Evolutionary conservation across 2,329 filamentous ascomycete species (phyloP).

Genomic region (Nothophaeocryptopus gaeumannii): DNA sequence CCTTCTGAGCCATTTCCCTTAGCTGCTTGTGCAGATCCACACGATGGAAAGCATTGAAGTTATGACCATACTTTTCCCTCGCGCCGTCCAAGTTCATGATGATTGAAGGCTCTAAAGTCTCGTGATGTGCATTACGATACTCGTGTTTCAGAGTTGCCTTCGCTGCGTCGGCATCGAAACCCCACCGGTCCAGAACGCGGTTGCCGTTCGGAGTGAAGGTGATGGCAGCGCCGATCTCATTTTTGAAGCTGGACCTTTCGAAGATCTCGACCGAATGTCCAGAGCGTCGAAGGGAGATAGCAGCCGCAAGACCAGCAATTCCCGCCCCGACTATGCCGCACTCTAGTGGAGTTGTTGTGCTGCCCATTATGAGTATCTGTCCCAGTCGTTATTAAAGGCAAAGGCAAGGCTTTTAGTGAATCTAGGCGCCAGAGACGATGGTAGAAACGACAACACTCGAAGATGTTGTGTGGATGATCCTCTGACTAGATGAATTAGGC

Average conservation of each 20-base stretch:
- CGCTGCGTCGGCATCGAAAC: constrained; percentile 32
- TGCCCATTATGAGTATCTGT: neutral
- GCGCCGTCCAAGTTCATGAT: constrained; percentile 11
- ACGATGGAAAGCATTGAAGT: constrained; percentile 23
- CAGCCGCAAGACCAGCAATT: constrained; percentile 26
- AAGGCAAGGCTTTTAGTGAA: too few relatives aligned
- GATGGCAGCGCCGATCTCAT: constrained; percentile 45
- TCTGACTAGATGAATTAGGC: too few relatives aligned
- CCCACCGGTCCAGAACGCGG: constrained; percentile 35
- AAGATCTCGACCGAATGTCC: constrained; percentile 23
- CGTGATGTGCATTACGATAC: constrained; percentile 6
- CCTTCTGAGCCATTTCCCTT: constrained; percentile 10
- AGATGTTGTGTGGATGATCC: too few relatives aligned
- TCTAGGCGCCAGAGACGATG: too few relatives aligned
- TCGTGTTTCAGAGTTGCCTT: constrained; percentile 16
- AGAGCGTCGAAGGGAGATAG: constrained; percentile 20
- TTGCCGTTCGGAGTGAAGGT: constrained; percentile 40
- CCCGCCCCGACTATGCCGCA: constrained; percentile 26
- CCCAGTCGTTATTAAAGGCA: too few relatives aligned
- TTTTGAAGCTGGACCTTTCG: constrained; percentile 34
- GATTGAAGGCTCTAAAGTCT: constrained; percentile 6
- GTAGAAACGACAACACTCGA: too few relatives aligned
- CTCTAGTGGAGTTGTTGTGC: constrained; percentile 5
- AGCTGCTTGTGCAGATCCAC: constrained; percentile 23
- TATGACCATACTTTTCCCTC: constrained; percentile 12